These are phyloP conservation scores for Piromyces finnis DNA, from an alignment of 192 early-diverging fungal species.

Conservation along the genomic window DNA sequence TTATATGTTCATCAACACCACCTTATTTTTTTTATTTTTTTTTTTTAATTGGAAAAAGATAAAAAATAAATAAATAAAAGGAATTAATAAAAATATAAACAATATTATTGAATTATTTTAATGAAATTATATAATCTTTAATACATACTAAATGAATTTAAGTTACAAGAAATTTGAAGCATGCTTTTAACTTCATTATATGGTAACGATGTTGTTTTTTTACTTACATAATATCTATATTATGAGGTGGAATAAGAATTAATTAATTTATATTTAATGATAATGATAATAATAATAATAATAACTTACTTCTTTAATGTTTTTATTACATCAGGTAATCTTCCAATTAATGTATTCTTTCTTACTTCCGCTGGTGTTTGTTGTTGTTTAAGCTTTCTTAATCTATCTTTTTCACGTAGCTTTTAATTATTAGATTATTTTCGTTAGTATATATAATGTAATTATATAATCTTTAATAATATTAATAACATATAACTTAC, in stretches of 20 bases:
- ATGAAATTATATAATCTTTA: too few relatives aligned
- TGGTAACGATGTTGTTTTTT: not conserved
- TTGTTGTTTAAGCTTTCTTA: not conserved
- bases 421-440: too few relatives aligned
- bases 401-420: not conserved
- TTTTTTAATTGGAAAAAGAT: too few relatives aligned
- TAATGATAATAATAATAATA: too few relatives aligned
- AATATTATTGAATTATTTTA: too few relatives aligned
- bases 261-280: too few relatives aligned
- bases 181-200: not conserved
- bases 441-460: not conserved
- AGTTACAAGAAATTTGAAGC: not conserved
- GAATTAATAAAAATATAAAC: too few relatives aligned
- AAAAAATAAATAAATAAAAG: too few relatives aligned
- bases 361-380: not conserved
- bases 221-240: not conserved
- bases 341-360: not conserved
- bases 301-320: not conserved
- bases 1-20: not conserved
- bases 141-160: not conserved
- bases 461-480: not conserved
- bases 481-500: not conserved
- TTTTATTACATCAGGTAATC: not conserved
- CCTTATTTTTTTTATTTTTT: not conserved
- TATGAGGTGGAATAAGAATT: too few relatives aligned